Conservation (phyloP, 2,329 filamentous ascomycete genomes). For the Aureobasidium sp. region DNA sequence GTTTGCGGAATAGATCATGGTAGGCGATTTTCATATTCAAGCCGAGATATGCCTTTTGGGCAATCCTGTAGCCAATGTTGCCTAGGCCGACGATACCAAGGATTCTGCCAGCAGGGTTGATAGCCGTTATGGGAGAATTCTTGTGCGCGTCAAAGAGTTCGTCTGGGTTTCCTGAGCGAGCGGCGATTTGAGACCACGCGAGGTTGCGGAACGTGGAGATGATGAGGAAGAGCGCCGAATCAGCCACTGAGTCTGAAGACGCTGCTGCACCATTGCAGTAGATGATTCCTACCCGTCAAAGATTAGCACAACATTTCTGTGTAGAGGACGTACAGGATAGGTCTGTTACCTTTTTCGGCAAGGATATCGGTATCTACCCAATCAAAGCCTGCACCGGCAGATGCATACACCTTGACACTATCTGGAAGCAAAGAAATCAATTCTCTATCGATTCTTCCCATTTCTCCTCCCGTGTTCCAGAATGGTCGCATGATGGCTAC, state of each 20-base stretch:
- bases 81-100: slow-evolving; percentile 66
- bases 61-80: slow-evolving; percentile 47
- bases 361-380: slow-evolving; percentile 56
- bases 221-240: slow-evolving; percentile 62
- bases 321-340: not conserved
- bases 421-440: slow-evolving; percentile 49
- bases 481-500: slow-evolving; percentile 50
- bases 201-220: slow-evolving; percentile 63
- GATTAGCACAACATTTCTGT: not conserved
- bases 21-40: slow-evolving; percentile 64
- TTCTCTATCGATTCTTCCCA: slow-evolving; percentile 57
- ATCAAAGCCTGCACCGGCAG: slow-evolving; percentile 57
- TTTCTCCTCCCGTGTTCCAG: slow-evolving; percentile 59
- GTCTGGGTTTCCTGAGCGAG: slow-evolving; percentile 37
- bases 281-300: slow-evolving; percentile 44
- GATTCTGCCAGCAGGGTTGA: slow-evolving; percentile 54
- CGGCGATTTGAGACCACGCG: slow-evolving; percentile 56
- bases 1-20: slow-evolving; percentile 51
- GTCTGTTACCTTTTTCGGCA: slow-evolving; percentile 39
- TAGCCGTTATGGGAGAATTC: slow-evolving; percentile 52
- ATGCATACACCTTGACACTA: slow-evolving; percentile 51
- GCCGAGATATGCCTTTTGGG: slow-evolving; percentile 48
- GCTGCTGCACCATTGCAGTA: slow-evolving; percentile 69
- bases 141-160: slow-evolving; percentile 55
- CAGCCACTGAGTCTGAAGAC: slow-evolving; percentile 65